Evolutionary conservation across 2,329 filamentous ascomycete genomes (phyloP), one percentile per base, ranked within the genome.

Genomic region (Botrytis sinoallii): DNA sequence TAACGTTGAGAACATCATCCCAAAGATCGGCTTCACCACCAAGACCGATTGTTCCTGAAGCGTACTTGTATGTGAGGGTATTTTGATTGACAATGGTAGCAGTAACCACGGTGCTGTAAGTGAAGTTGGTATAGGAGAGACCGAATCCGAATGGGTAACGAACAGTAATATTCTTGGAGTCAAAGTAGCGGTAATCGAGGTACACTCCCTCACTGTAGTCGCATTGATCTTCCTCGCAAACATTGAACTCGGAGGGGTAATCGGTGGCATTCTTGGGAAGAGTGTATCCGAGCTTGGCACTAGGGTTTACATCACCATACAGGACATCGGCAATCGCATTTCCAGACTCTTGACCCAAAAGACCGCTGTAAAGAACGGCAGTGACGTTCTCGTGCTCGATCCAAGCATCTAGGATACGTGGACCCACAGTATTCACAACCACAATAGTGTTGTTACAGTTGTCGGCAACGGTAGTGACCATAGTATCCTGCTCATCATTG

Each of bases 391-490:
- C 84, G 79, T 89, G 85, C 59, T 89, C 83, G 75, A 86, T 85
- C 80, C 85, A 90, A 4, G 88, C 83, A 74, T 91, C 89, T 0
- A 92, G 86, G 0, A 90, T 80, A 1, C 89, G 84, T 14, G 86
- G 82, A 0, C 90, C 90, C 0, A 88, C 88, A 70, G 90, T 91
- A 80, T 92, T 89, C 16, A 91, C 84, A 1, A 90, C 83, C 0
- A 91, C 90, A 18, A 92, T 84, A 0, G 89, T 92, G 77, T 89
- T 90, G 77, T 83, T 85, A 81, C 89, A 91, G 79, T 74, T 73
- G 32, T 48, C 35, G 32, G 76, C 89, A 0, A 92, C 88, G 64
- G 87, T 85, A 1, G 82, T 82, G 61, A 92, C 85, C 0, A 92
- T 82, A 0, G 81, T 82, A 75, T 60, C 29, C 32, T 32, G 22